Evolutionary conservation across 179 eudicot genomes (phyloP).

Genomic region (Amaranthus tricolor): DNA sequence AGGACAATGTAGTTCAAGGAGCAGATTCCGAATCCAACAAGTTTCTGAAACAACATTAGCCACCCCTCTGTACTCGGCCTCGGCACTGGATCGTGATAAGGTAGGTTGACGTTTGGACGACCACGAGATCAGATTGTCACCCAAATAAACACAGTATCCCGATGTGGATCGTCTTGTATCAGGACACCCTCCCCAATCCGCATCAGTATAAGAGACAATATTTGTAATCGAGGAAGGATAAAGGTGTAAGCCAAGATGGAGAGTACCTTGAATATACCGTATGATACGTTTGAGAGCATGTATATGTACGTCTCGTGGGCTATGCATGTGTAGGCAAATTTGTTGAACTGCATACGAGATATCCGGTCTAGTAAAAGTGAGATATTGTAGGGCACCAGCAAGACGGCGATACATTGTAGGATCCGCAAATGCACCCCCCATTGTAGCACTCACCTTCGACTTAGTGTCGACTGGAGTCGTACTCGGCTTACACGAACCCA

Average conservation of each 20-base stretch:
- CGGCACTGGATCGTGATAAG: not conserved
- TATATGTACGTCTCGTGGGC: not conserved
- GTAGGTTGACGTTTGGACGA: not conserved
- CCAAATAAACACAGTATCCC: no score
- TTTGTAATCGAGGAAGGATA: no score
- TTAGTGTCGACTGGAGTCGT: not conserved
- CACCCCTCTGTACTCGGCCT: constrained; percentile 1
- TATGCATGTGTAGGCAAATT: not conserved
- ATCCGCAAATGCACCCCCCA: no score
- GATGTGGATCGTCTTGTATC: no score
- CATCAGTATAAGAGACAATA: no score
- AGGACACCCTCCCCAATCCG: no score
- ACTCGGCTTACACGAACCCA: not conserved
- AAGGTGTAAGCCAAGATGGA: constrained; percentile 5
- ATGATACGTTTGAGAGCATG: not conserved
- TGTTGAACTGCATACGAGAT: not conserved
- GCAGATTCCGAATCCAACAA: not conserved
- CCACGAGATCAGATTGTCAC: no score
- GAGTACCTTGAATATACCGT: not conserved
- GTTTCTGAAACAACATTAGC: not conserved
- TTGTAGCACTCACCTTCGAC: not conserved
- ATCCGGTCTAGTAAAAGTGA: not conserved
- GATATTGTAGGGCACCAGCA: not conserved
- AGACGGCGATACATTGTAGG: no score
- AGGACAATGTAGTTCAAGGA: no score